Percentiles rank a stretch among this genome's conserved stretches.
Conservation (phyloP, 768 basidiomycete species). For the Cyclocybe aegerita region DNA sequence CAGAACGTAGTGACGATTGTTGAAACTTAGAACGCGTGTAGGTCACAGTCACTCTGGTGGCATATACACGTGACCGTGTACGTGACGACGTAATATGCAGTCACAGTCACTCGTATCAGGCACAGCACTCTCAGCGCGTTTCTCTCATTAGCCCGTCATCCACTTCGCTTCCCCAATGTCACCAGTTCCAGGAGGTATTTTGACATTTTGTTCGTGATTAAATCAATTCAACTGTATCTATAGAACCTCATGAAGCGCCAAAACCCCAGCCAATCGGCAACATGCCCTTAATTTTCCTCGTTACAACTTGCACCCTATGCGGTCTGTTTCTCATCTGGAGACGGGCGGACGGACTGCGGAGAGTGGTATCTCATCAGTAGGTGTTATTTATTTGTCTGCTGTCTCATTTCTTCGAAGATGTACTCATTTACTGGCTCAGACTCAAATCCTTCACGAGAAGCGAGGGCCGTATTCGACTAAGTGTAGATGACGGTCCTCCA, state of each 20-base stretch:
- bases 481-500: slow-evolving; percentile 71
- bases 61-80: too few relatives aligned
- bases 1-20: too few relatives aligned
- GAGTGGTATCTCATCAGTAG: slow-evolving; percentile 63
- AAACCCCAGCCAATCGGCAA: slow-evolving; percentile 68
- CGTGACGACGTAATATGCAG: not conserved
- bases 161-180: slow-evolving; percentile 8
- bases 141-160: not conserved
- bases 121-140: not conserved
- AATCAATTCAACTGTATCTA: not conserved
- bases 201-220: not conserved
- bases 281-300: slow-evolving; percentile 49
- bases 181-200: slow-evolving; percentile 19
- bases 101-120: not conserved
- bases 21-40: too few relatives aligned
- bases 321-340: slow-evolving; percentile 64
- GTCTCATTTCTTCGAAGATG: not conserved
- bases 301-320: slow-evolving; percentile 58
- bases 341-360: slow-evolving; percentile 51
- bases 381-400: slow-evolving; percentile 18
- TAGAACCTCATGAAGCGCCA: slow-evolving; percentile 58
- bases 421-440: slow-evolving; percentile 29
- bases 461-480: slow-evolving; percentile 65
- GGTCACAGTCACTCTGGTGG: too few relatives aligned
- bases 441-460: slow-evolving; percentile 52